Evolutionary conservation across 306 rosid species (phyloP), one percentile per base, ranked within the genome.

Genomic region (Boehmeria nivea): DNA sequence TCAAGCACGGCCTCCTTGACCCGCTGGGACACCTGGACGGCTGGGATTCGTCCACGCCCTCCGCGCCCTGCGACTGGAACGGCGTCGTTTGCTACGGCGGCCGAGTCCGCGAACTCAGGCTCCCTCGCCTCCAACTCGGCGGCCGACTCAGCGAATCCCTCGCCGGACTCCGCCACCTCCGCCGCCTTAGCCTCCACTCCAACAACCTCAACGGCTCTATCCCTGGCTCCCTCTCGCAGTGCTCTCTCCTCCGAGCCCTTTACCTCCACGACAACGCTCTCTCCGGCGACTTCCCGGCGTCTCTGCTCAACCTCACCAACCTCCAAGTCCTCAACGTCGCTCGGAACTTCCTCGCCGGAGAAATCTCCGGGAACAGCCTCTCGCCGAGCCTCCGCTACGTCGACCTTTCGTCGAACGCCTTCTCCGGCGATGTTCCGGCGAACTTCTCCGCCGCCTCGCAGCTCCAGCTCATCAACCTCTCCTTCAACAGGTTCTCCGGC

Each of bases 31-130:
- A 76, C 17, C 44, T 88, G 12, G 78, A 74, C 51, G 64, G 72
- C 3, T 88, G 90, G 96, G 81, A 75, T 47, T 39, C 89, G 0
- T 54, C 89, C 60, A 68, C 86, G 6, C 74, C 85, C 0, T 64
- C 77, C 2, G 87, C 96, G 11, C 96, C 89, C 18, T 82, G 90
- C 50, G 96, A 88, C 72, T 88, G 90, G 89, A 79, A 64, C 13
- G 90, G 96, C 66, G 69, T 82, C 34, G 33, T 67, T 13, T 87
- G 96, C 55, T 65, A 3, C 62, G 48, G 73, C 24, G 64, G 58
- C 73, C 76, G 72, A 68, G 96, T 87, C 20, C 68, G 45, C 33
- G 76, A 80, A 6, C 86, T 87, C 37, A 77, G 76, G 0, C 42
- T 82, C 19, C 90, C 96, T 23, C 94, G 89, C 38, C 87, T 82